phyloP scores from a whole-genome alignment of 257 asterid genomes.

The Apocynum venetum region DNA sequence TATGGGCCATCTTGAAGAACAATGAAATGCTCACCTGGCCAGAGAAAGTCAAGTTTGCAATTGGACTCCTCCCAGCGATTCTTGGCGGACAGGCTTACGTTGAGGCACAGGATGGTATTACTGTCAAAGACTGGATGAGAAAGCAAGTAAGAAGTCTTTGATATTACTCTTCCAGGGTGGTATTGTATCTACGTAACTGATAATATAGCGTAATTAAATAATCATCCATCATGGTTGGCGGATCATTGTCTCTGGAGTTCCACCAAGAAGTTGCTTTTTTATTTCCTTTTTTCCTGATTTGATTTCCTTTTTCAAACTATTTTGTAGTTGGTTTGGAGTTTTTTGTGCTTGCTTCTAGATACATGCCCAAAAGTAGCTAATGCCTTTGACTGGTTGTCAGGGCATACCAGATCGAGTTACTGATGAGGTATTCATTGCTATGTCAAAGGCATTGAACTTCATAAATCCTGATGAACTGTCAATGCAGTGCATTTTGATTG shows the following conservation, averaged over 20 bases:
- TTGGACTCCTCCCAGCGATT: slow-evolving; percentile 95
- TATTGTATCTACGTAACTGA: neutral
- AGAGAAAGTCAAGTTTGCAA: slow-evolving; percentile 90
- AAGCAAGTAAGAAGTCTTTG: slow-evolving; percentile 56
- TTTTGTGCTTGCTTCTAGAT: too few relatives aligned
- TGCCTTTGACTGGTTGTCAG: slow-evolving; percentile 37
- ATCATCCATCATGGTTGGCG: neutral
- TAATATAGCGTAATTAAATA: neutral
- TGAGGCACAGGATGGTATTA: slow-evolving; percentile 93
- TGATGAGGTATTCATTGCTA: slow-evolving; percentile 90
- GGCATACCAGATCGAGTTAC: slow-evolving; percentile 90
- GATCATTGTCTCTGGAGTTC: neutral
- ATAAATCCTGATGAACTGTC: slow-evolving; percentile 96
- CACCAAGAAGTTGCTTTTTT: slow-evolving; percentile 1
- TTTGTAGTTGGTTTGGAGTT: neutral
- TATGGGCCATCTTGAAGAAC: slow-evolving; percentile 90
- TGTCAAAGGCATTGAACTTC: slow-evolving; percentile 98
- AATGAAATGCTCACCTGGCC: slow-evolving; percentile 99
- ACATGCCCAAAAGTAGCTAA: neutral
- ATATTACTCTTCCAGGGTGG: neutral
- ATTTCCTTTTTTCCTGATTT: neutral
- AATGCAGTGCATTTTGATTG: slow-evolving; percentile 93
- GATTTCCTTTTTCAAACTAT: neutral
- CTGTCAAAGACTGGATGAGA: slow-evolving; percentile 94
- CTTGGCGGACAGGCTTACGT: slow-evolving; percentile 93